Conservation (phyloP, 306 rosid species). For the Trichosanthes truncata region DNA sequence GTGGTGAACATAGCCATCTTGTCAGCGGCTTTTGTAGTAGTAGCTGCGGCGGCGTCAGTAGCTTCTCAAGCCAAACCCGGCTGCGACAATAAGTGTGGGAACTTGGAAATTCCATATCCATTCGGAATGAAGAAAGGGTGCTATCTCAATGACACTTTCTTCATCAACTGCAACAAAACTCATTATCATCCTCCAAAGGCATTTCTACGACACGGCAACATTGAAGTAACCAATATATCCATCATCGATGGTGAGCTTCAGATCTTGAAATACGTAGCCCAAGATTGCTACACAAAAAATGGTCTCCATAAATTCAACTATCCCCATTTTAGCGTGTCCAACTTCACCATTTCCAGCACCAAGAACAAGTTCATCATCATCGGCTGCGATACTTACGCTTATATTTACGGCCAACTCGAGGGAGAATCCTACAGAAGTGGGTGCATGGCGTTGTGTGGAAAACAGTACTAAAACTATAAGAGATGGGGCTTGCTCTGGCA, state of each 20-base stretch:
- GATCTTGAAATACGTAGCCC: neutral
- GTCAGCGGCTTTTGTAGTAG: too few relatives aligned
- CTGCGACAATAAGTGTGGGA: slow-evolving; percentile 22
- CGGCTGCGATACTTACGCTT: slow-evolving; percentile 23
- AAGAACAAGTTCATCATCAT: slow-evolving; percentile 16
- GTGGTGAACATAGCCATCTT: neutral
- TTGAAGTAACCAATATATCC: slow-evolving; percentile 10
- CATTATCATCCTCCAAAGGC: neutral
- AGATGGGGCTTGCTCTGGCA: slow-evolving; percentile 20
- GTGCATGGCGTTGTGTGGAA: slow-evolving; percentile 18
- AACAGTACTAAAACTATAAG: neutral
- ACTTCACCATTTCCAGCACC: slow-evolving; percentile 12
- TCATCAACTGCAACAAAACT: slow-evolving; percentile 3
- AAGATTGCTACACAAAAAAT: slow-evolving; percentile 16
- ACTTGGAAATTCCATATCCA: slow-evolving; percentile 32
- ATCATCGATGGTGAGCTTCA: neutral
- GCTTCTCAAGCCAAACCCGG: slow-evolving; percentile 4
- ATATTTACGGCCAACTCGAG: rapidly evolving
- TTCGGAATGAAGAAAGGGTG: slow-evolving; percentile 20
- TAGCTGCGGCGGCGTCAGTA: neutral
- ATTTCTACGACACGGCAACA: neutral
- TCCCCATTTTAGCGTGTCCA: neutral
- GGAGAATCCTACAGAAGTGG: neutral
- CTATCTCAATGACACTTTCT: neutral
- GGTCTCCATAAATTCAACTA: too few relatives aligned